Conservation (phyloP, 2,329 filamentous ascomycete species). For the Scytalidium sp. region DNA sequence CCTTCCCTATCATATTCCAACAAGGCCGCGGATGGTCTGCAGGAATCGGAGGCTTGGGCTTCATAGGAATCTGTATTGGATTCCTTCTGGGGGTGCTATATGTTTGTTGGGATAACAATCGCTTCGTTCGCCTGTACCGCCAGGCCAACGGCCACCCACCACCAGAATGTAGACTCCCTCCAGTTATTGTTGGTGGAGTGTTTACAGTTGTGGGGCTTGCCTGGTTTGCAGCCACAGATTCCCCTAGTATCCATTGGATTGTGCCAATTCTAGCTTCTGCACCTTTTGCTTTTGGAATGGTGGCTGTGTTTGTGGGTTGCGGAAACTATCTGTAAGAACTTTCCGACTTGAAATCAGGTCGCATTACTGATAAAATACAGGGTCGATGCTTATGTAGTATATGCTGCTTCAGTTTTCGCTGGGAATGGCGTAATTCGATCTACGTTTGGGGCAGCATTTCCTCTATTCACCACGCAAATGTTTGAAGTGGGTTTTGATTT, state of each 20-base stretch:
- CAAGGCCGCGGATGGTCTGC: conserved; percentile 57
- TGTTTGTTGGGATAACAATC: conserved; percentile 47
- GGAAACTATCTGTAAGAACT: conserved; percentile 46
- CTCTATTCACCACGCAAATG: conserved; percentile 25
- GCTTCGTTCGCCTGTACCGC: conserved; percentile 43
- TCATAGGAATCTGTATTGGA: conserved; percentile 51
- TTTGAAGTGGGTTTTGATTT: neutral
- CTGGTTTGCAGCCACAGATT: conserved; percentile 49
- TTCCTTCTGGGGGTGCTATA: conserved; percentile 46
- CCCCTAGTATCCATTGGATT: conserved; percentile 48
- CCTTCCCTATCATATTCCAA: conserved; percentile 57
- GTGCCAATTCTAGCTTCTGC: conserved; percentile 48
- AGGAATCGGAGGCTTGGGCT: conserved; percentile 55
- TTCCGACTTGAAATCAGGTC: conserved; percentile 32
- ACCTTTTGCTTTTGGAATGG: conserved; percentile 49
- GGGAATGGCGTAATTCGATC: conserved; percentile 34
- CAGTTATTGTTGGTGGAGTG: conserved; percentile 49
- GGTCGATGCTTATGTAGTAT: conserved; percentile 33
- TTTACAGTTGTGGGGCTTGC: conserved; percentile 58
- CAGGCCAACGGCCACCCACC: conserved; percentile 44
- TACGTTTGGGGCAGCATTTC: conserved; percentile 31
- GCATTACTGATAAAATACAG: conserved; percentile 25
- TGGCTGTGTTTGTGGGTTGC: conserved; percentile 37
- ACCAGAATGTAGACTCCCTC: conserved; percentile 50
- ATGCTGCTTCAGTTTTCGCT: conserved; percentile 35